Conservation (phyloP, 1,139 yeast genomes). For the Sporopachydermia cereana region DNA sequence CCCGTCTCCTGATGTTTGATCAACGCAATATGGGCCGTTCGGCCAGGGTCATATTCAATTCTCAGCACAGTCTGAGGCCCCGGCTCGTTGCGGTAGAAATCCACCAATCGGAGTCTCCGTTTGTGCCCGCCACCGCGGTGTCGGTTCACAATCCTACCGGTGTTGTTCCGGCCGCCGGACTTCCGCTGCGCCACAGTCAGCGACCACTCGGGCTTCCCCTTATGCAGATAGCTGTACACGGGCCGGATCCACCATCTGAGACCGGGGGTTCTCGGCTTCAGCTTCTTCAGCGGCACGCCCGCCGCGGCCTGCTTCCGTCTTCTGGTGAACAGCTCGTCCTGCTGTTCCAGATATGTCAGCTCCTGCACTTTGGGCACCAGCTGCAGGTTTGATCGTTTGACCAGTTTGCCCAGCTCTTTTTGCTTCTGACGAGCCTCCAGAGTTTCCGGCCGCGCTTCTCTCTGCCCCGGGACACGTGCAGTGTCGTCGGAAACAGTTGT, state of each 20-base stretch:
- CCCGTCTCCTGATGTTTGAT: conserved; percentile 54
- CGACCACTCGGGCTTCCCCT: conserved; percentile 69
- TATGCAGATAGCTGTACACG: conserved; percentile 74
- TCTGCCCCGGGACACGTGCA: neutral
- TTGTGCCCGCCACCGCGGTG: conserved; percentile 98
- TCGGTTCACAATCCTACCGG: conserved; percentile 82
- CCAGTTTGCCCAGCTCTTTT: conserved; percentile 6
- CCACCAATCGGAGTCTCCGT: conserved; percentile 75
- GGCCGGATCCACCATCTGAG: conserved; percentile 85
- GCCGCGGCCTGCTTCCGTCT: conserved; percentile 66
- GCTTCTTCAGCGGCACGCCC: conserved; percentile 57
- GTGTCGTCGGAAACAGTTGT: too few relatives aligned
- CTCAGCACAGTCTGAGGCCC: conserved; percentile 78
- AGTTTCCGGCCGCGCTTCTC: neutral
- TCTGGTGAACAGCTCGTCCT: conserved; percentile 59
- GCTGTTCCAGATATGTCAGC: conserved; percentile 64
- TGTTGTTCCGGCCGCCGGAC: conserved; percentile 81
- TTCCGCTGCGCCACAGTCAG: conserved; percentile 66
- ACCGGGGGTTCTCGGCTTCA: conserved; percentile 80
- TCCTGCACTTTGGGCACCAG: conserved; percentile 32
- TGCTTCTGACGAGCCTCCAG: neutral
- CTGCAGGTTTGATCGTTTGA: conserved; percentile 17
- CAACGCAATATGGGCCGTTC: conserved; percentile 90
- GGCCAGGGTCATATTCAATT: conserved; percentile 92
- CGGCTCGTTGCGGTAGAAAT: conserved; percentile 50